Evolutionary conservation across 2,329 filamentous ascomycete genomes (phyloP).

Genomic region (Fusarium albidum): DNA sequence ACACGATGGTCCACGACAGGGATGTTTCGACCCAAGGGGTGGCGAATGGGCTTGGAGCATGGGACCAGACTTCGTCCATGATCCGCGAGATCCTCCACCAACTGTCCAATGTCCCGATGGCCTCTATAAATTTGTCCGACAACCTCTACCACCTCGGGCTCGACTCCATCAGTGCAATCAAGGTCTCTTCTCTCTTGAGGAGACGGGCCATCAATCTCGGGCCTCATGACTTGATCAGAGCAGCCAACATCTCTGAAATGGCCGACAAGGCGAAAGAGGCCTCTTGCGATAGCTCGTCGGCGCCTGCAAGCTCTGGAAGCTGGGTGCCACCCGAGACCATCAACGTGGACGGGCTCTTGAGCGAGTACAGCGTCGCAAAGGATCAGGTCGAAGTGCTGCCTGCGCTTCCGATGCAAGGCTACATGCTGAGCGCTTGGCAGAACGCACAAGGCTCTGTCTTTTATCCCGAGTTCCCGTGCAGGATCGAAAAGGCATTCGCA

Average conservation of each 20-base stretch:
- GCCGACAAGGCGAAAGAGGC: constrained; percentile 43
- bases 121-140: constrained; percentile 66
- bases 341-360: constrained; percentile 49
- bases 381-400: constrained; percentile 69
- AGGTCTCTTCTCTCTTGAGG: constrained; percentile 75
- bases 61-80: constrained; percentile 45
- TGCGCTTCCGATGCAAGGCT: constrained; percentile 78
- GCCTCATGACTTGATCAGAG: constrained; percentile 76
- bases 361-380: constrained; percentile 48
- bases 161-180: constrained; percentile 92
- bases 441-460: constrained; percentile 73
- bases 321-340: constrained; percentile 48
- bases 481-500: constrained; percentile 51
- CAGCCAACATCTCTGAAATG: constrained; percentile 72
- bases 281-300: background rate
- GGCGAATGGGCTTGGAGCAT: constrained; percentile 27
- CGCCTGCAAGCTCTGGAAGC: background rate
- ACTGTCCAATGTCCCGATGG: constrained; percentile 67
- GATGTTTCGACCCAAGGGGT: background rate
- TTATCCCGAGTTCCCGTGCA: constrained; percentile 75
- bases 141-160: constrained; percentile 86
- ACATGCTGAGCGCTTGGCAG: constrained; percentile 82
- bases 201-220: constrained; percentile 68
- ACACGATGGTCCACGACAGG: constrained; percentile 2
- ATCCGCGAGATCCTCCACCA: constrained; percentile 60